Evolutionary conservation across 352 stramenopile species (phyloP), one percentile per base, ranked within the genome.

Genomic region (Pythium aphanidermatum): DNA sequence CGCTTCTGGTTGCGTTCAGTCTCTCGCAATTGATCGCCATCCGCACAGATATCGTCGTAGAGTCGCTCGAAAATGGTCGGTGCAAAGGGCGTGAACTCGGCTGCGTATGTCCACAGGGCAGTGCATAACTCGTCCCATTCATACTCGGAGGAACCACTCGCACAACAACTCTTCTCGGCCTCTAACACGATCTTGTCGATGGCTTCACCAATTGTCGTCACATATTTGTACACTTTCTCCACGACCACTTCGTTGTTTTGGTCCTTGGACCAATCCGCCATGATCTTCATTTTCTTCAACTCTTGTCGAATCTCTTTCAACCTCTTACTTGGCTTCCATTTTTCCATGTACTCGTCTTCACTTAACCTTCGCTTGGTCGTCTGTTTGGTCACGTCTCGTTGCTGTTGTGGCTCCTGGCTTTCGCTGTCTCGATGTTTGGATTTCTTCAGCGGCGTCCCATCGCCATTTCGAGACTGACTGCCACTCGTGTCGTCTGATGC

Each of bases 251-350:
- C 74, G 32, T 93, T 77, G 29, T 79, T 83, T 46, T 92, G 79
- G 43, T 76, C 70, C 51, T 81, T 75, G 20, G 78, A 91, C 82
- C 82, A 93, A 13, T 79, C 55, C 20, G 60, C 65, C 71, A 93
- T 91, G 33, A 87, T 86, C 33, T 84, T 81, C 70, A 93, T 86
- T 59, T 93, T 93, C 57, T 93, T 93, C 4, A 93, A 68, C 55
- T 84, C 78, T 42, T 80, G 68, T 0, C 76, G 74, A 20, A 93
- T 85, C 16, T 86, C 73, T 35, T 79, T 82, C 26, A 93, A 43
- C 37, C 65, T 67, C 35, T 85, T 84, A 45, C 72, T 82, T 0
- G 82, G 82, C 35, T 85, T 78, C 79, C 79, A 93, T 53, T 93
- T 93, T 17, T 86, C 73, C 26, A 72, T 62, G 27, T 69, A 66